Base-by-base conservation (phyloP, 305 asterid species). In the Fraxinus platypoda region DNA sequence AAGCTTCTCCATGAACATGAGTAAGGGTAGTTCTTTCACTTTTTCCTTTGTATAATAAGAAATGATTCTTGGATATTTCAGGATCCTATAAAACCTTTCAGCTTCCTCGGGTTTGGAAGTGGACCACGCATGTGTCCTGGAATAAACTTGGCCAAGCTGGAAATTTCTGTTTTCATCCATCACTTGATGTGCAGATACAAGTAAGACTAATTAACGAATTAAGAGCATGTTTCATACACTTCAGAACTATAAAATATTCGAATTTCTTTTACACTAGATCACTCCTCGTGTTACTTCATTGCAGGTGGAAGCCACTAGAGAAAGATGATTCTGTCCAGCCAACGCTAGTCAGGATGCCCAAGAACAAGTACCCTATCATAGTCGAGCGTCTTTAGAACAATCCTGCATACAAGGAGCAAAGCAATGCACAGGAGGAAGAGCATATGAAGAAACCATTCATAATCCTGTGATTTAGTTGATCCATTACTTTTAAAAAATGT, bases 41-140 rank as follows among this genome's bases (percentile, higher is more conserved):
- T 0, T 46, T 46, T 13, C 12, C 57, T 46, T 46, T 3, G 57
- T 13, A 12, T 46, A 46, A 43, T 13, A 46, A 12, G 57, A 46
- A 46, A 46, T 46, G 57, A 6, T 46, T 46, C 57, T 46, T 13
- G 17, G 57, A 46, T 46, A 46, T 46, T 13, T 46, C 57, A 94
- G 98, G 95, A 85, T 62, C 93, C 88, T 46, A 9, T 88, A 34
- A 94, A 86, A 84, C 92, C 98, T 81, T 94, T 86, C 85, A 91
- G 98, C 90, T 94, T 87, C 87, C 97, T 94, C 35, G 96, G 97
- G 30, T 94, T 94, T 33, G 97, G 98, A 68, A 94, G 86, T 62
- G 98, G 98, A 85, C 97, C 94, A 0, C 87, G 96, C 25, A 92
- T 91, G 97, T 92, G 98, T 82, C 98, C 98, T 37, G 98, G 98